Conservation (phyloP, 1,139 yeast species). For the Diutina ranongensis region DNA sequence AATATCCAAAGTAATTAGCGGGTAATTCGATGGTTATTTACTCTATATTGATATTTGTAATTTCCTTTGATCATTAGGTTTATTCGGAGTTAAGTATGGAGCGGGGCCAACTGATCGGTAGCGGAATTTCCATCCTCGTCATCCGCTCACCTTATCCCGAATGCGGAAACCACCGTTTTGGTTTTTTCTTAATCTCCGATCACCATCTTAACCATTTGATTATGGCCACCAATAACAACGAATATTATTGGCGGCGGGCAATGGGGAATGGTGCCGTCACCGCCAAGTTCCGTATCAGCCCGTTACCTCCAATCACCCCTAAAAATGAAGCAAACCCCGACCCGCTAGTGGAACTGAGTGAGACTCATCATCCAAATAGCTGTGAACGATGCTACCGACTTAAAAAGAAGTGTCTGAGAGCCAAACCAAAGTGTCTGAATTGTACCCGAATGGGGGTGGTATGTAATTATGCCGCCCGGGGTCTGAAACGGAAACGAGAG, state of each 20-base stretch:
- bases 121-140: too few relatives aligned
- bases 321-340: background rate
- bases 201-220: background rate
- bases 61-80: too few relatives aligned
- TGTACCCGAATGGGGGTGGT: background rate
- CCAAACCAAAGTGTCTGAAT: background rate
- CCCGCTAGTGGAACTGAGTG: background rate
- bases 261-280: constrained; percentile 4
- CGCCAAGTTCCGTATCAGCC: background rate
- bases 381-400: constrained; percentile 5
- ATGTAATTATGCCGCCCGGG: background rate
- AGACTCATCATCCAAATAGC: background rate
- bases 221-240: background rate
- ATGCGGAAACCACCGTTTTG: background rate
- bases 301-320: background rate
- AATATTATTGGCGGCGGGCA: constrained; percentile 1
- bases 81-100: too few relatives aligned
- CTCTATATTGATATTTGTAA: too few relatives aligned
- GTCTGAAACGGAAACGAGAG: background rate
- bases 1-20: too few relatives aligned
- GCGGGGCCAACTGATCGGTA: too few relatives aligned
- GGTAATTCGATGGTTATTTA: too few relatives aligned
- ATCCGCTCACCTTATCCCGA: background rate
- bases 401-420: constrained; percentile 3
- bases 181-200: background rate